Evolutionary conservation across 768 basidiomycete species (phyloP), one percentile per base, ranked within the genome.

Genomic region (Terana coerulea): DNA sequence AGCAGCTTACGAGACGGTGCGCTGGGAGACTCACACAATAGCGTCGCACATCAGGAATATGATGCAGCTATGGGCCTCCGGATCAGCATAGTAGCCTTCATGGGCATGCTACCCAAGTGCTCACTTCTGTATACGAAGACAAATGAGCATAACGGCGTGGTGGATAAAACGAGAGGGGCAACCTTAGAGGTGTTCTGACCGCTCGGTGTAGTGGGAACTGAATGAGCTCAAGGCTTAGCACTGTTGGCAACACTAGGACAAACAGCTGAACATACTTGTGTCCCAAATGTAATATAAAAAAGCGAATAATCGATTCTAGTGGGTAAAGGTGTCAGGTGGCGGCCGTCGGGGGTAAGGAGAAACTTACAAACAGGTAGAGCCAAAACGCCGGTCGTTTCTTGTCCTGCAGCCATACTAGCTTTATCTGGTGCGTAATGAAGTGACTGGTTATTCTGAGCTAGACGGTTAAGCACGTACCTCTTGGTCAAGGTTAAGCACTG

Each of bases 11-110:
- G n/a, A n/a, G n/a, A n/a, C 31, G 8, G 31, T 40, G 24, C n/a
- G n/a, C 5, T 11, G 17, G 9, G 26, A 7, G 7, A 47, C 47
- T 33, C 24, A 53, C 52, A 54, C 48, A 3, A 49, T 45, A 15
- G n/a, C 47, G 45, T 54, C 53, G 24, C 47, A 44, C 41, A 54
- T 42, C 2, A 54, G 53, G 33, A 49, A 54, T 21, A 54, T 35
- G 10, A 45, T 43, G 45, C 53, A 54, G n/a, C 53, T 49, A 22
- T 26, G 17, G n/a, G n/a, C 6, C 12, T 10, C 8, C n/a, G n/a
- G 8, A 11, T 41, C 35, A 37, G 35, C 35, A 41, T 19, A 4
- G 40, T 41, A 21, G 10, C 6, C 19, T 41, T 22, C 25, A 17
- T 15, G 5, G 12, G 6, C 12, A 25, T 22, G 4, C 5, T n/a